Percentiles rank a stretch among this genome's conserved stretches.
Conservation (phyloP, 352 stramenopile species). For the Globisporangium yorkense region DNA sequence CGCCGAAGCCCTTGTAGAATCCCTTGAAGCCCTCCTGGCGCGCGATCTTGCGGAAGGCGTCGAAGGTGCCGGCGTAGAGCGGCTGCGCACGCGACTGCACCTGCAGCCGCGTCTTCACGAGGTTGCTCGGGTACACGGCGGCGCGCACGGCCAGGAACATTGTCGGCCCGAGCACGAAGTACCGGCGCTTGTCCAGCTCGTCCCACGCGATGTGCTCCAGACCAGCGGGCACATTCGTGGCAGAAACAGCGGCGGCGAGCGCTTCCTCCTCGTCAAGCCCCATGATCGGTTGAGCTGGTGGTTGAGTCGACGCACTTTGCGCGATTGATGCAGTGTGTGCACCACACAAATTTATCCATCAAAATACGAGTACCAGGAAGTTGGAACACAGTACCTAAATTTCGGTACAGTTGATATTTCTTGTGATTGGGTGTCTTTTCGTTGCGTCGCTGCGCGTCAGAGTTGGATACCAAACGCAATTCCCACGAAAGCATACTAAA, state of each 20-base stretch:
- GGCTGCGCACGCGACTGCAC: constrained; percentile 68
- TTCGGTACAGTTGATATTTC: too few relatives aligned
- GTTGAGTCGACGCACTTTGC: too few relatives aligned
- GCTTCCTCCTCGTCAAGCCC: not conserved
- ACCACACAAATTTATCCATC: too few relatives aligned
- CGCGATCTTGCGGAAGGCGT: constrained; percentile 83
- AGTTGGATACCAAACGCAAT: too few relatives aligned
- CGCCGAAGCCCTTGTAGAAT: constrained; percentile 87
- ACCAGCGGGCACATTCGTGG: constrained; percentile 8
- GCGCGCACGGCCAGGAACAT: constrained; percentile 81
- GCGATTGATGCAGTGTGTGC: too few relatives aligned
- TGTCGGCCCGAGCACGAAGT: constrained; percentile 78
- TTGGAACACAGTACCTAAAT: too few relatives aligned
- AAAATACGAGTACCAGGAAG: too few relatives aligned
- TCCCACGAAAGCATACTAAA: too few relatives aligned
- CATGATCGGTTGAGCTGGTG: not conserved
- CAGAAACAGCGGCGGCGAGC: not conserved
- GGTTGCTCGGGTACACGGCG: constrained; percentile 81
- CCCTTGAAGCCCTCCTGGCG: constrained; percentile 66
- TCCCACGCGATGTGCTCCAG: constrained; percentile 87
- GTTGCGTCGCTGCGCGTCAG: too few relatives aligned
- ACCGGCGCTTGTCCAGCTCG: constrained; percentile 85
- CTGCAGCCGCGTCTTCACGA: constrained; percentile 87
- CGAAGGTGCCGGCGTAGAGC: constrained; percentile 74
- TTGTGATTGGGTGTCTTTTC: too few relatives aligned